Evolutionary conservation across 305 asterid genomes (phyloP), one percentile per base, ranked within the genome.

Genomic region (Fraxinus angustifolia): DNA sequence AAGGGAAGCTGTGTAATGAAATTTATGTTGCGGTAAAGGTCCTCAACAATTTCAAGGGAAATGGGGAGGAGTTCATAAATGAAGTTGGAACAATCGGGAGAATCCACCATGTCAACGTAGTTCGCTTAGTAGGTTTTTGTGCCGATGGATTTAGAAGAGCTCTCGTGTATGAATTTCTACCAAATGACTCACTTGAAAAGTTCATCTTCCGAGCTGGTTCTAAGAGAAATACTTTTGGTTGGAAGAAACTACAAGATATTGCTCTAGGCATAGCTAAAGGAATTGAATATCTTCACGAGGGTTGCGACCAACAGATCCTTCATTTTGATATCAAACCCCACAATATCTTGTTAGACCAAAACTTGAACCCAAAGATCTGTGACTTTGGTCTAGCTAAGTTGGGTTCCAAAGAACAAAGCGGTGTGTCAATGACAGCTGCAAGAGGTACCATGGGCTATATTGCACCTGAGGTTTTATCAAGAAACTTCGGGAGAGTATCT

Each of bases 51-150:
- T 35, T 81, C 6, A 58, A 33, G 14, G 77, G 71, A 48, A 68
- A 77, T 17, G 84, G 86, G 12, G 85, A 84, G 48, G 87, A 84
- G 35, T 85, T 85, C 45, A 72, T 85, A 10, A 85, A 36, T 26
- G 86, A 85, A 48, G 84, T 85, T 0, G 78, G 78, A 28, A 83
- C 82, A 11, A 79, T 82, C 8, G 88, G 86, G 2, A 72, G 50
- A 34, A 82, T 82, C 56, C 86, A 85, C 80, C 86, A 85, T 36
- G 78, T 82, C 21, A 85, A 80, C 30, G 78, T 85, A 35, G 86
- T 84, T 17, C 78, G 84, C 4, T 70, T 82, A 38, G 31, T 82
- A 16, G 86, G 84, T 1, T 85, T 8, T 14, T 85, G 82, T 31
- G 88, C 82, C 23, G 88, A 85, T 26, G 82, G 86, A 23, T 23